phyloP scores from a whole-genome alignment of 2,329 filamentous ascomycete species.

The Paecilomyces dactylethromorphus region DNA sequence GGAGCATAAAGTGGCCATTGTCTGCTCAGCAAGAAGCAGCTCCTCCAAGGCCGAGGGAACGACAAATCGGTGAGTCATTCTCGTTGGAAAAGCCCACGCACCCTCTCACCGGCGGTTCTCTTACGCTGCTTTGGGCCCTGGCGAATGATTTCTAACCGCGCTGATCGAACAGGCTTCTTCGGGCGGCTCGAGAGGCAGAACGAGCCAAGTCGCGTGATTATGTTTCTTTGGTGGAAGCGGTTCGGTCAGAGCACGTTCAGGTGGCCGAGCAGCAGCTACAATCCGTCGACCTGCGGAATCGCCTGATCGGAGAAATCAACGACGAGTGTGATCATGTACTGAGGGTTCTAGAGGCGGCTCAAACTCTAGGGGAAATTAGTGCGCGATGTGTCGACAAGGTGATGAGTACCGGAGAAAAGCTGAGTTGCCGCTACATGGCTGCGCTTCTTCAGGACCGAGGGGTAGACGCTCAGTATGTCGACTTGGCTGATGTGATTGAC shows the following conservation, averaged over 20 bases:
- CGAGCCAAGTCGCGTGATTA: conserved; percentile 51
- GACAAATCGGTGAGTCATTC: conserved; percentile 72
- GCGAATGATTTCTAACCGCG: background rate
- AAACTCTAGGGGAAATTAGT: conserved; percentile 62
- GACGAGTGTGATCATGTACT: conserved; percentile 73
- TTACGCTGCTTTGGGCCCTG: background rate
- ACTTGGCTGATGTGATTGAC: conserved; percentile 75
- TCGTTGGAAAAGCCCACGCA: conserved; percentile 2
- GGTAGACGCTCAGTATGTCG: conserved; percentile 81
- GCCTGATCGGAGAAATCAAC: conserved; percentile 61
- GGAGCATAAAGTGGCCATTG: conserved; percentile 74
- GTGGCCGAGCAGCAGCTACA: conserved; percentile 61
- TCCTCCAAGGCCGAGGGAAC: conserved; percentile 93
- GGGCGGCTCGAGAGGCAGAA: conserved; percentile 45
- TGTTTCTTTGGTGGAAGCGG: conserved; percentile 68
- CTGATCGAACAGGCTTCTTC: conserved; percentile 31
- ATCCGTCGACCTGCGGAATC: conserved; percentile 49
- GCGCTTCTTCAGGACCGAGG: conserved; percentile 73
- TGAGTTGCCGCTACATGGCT: conserved; percentile 89
- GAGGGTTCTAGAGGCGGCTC: conserved; percentile 63
- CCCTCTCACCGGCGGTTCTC: background rate
- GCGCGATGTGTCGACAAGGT: conserved; percentile 77
- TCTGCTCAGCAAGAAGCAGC: conserved; percentile 91
- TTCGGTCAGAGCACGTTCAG: conserved; percentile 72
- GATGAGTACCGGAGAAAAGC: conserved; percentile 90